phyloP scores from a whole-genome alignment of 768 basidiomycete genomes.

The Sporobolomyces pararoseus region DNA sequence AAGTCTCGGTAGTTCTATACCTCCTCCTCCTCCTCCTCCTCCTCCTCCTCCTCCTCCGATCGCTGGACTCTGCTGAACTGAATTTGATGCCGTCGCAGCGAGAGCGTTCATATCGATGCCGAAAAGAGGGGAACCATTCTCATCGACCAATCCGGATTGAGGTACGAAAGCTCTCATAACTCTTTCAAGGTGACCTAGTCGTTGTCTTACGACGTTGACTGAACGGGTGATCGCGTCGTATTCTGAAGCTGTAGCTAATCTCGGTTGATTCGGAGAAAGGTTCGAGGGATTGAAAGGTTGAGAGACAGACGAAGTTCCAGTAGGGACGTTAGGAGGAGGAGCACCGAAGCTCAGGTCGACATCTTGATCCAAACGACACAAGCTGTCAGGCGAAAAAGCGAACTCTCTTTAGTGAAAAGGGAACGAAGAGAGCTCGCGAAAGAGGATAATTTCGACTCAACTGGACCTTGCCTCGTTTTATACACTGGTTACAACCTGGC shows the following conservation, averaged over 20 bases:
- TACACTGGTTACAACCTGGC: conserved; percentile 35
- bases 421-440: neutral
- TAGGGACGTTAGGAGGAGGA: neutral
- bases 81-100: neutral
- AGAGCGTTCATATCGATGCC: conserved; percentile 19
- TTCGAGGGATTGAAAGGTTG: neutral
- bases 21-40: too few relatives aligned
- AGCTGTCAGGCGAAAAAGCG: neutral
- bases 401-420: neutral
- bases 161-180: conserved; percentile 23
- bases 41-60: neutral
- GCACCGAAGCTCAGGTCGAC: conserved; percentile 12
- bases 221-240: conserved; percentile 29
- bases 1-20: neutral
- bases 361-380: conserved; percentile 23
- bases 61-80: neutral
- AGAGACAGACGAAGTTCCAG: neutral
- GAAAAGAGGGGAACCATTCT: conserved; percentile 11
- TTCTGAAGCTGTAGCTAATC: conserved; percentile 22
- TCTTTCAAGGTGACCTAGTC: conserved; percentile 32
- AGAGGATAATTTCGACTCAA: too few relatives aligned
- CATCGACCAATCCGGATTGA: conserved; percentile 10
- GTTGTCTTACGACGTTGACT: conserved; percentile 26
- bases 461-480: conserved; percentile 32
- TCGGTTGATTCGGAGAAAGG: neutral